Percentiles rank a stretch among this genome's conserved stretches.
Conservation (phyloP, 2,329 filamentous ascomycete species). For the Colletotrichum cordylinicola region DNA sequence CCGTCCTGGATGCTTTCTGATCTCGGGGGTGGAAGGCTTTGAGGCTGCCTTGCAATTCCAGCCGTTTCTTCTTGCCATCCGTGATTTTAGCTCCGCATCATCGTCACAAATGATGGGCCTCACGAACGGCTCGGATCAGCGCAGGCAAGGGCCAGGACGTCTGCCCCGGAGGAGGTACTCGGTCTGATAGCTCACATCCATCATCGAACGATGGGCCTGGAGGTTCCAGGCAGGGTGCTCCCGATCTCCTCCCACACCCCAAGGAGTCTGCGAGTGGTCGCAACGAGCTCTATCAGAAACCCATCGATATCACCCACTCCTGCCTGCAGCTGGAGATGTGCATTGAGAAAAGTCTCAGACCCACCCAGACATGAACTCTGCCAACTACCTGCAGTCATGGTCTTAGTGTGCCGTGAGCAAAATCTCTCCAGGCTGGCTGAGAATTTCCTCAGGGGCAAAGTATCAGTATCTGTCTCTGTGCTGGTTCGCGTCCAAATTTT, state of each 20-base stretch:
- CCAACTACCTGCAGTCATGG: too few relatives aligned
- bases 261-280: too few relatives aligned
- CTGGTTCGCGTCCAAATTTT: neutral
- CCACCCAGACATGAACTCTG: too few relatives aligned
- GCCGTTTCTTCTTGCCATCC: neutral
- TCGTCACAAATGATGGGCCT: neutral
- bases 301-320: too few relatives aligned
- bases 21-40: neutral
- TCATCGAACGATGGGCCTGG: too few relatives aligned
- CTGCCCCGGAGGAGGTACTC: neutral
- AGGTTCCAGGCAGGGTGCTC: too few relatives aligned
- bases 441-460: neutral
- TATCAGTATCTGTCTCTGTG: neutral
- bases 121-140: neutral
- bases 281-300: too few relatives aligned
- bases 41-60: neutral
- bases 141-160: neutral
- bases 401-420: too few relatives aligned
- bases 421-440: neutral
- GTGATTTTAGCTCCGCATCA: neutral
- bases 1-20: neutral
- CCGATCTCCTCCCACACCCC: too few relatives aligned
- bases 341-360: too few relatives aligned
- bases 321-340: too few relatives aligned
- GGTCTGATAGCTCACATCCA: neutral